phyloP scores from a whole-genome alignment of 805 yeast genomes.

The Debaryomyces castellii region DNA sequence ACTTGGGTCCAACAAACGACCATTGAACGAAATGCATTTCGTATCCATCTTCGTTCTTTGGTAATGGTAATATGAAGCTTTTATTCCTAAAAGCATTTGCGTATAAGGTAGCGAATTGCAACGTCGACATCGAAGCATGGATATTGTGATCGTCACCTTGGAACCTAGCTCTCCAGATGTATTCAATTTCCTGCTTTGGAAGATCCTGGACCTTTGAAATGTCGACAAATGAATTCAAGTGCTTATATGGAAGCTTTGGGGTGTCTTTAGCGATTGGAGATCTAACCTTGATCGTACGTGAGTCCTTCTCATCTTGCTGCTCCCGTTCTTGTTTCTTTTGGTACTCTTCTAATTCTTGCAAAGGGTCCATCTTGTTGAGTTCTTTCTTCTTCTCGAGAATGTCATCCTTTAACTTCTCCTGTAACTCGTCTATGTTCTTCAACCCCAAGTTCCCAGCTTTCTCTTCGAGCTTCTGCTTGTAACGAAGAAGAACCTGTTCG shows the following conservation, averaged over 20 bases:
- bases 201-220: slow-evolving; percentile 61
- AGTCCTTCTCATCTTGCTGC: slow-evolving; percentile 18
- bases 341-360: slow-evolving; percentile 61
- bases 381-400: slow-evolving; percentile 56
- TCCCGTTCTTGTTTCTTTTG: slow-evolving; percentile 40
- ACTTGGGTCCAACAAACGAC: slow-evolving; percentile 80
- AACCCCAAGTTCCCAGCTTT: slow-evolving; percentile 37
- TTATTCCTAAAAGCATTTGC: slow-evolving; percentile 72
- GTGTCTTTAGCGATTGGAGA: slow-evolving; percentile 34
- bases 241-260: slow-evolving; percentile 59
- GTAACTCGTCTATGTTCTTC: slow-evolving; percentile 55
- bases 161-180: slow-evolving; percentile 88
- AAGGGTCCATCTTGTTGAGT: slow-evolving; percentile 65
- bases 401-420: slow-evolving; percentile 59
- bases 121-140: slow-evolving; percentile 60
- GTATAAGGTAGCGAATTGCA: slow-evolving; percentile 62
- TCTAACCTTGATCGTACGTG: slow-evolving; percentile 30
- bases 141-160: slow-evolving; percentile 56
- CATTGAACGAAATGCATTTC: slow-evolving; percentile 95
- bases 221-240: slow-evolving; percentile 69
- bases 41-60: slow-evolving; percentile 52
- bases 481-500: slow-evolving; percentile 12
- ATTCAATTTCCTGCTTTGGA: slow-evolving; percentile 63
- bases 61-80: slow-evolving; percentile 85
- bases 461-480: slow-evolving; percentile 31